phyloP scores from a whole-genome alignment of 805 yeast genomes.

The Metschnikowia continentalis region DNA sequence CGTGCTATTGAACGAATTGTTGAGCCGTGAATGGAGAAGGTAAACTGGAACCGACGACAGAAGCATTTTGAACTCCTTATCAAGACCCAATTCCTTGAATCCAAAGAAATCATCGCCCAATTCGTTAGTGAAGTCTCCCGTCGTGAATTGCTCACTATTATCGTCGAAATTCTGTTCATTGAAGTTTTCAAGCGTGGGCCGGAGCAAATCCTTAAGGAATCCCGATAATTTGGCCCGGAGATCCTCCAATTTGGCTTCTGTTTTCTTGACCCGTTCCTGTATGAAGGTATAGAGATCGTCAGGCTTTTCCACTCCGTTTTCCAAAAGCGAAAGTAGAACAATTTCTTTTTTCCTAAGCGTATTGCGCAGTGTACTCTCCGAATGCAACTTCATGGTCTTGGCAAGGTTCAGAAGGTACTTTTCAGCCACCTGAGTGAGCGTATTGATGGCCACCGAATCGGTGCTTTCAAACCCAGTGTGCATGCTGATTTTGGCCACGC shows the following conservation, averaged over 20 bases:
- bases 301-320: slow-evolving; percentile 81
- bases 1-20: slow-evolving; percentile 47
- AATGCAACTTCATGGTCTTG: slow-evolving; percentile 62
- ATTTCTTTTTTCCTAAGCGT: slow-evolving; percentile 40
- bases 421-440: slow-evolving; percentile 80
- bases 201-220: slow-evolving; percentile 72
- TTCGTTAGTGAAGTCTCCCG: slow-evolving; percentile 92
- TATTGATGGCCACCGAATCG: slow-evolving; percentile 70
- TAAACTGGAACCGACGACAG: slow-evolving; percentile 88
- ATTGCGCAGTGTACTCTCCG: slow-evolving; percentile 57
- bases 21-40: slow-evolving; percentile 71
- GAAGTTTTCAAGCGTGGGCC: slow-evolving; percentile 74
- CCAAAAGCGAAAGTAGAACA: slow-evolving; percentile 61
- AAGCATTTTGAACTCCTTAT: slow-evolving; percentile 81
- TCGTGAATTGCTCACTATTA: slow-evolving; percentile 87
- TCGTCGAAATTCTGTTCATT: slow-evolving; percentile 80
- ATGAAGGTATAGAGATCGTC: slow-evolving; percentile 72
- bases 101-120: slow-evolving; percentile 98
- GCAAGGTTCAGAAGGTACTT: slow-evolving; percentile 73
- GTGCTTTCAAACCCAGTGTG: slow-evolving; percentile 87
- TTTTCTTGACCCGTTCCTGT: slow-evolving; percentile 66
- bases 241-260: slow-evolving; percentile 64
- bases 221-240: slow-evolving; percentile 60
- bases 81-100: slow-evolving; percentile 88
- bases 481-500: slow-evolving; percentile 79